Evolutionary conservation across 2,329 filamentous ascomycete species (phyloP).

Genomic region (Pyricularia pennisetigena): DNA sequence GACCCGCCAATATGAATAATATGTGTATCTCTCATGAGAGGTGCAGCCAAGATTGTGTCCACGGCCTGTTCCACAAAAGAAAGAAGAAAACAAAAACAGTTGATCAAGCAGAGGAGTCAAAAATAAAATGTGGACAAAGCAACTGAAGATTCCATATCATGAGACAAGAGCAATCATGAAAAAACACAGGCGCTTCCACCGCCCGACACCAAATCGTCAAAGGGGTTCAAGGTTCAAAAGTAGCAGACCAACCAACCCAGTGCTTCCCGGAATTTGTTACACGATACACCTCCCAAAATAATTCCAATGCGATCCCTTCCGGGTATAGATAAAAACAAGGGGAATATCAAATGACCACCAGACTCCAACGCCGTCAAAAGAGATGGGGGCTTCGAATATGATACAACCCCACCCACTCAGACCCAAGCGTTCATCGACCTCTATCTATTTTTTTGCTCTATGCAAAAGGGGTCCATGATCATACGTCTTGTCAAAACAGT

Average conservation of each 20-base stretch:
- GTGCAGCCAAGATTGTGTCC: not conserved
- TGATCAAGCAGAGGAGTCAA: not conserved
- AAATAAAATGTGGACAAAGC: not conserved
- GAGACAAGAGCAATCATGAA: not conserved
- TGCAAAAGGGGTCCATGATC: not conserved
- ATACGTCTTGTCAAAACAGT: not conserved
- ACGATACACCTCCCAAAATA: not conserved
- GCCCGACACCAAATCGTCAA: not conserved
- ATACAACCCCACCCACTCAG: not conserved
- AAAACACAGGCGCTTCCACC: not conserved
- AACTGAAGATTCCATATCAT: constrained; percentile 1
- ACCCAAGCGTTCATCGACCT: not conserved
- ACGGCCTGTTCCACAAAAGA: not conserved
- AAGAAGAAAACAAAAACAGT: not conserved
- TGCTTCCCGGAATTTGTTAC: not conserved
- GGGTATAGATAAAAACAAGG: constrained; percentile 1
- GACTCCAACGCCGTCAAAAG: not conserved
- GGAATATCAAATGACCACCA: constrained; percentile 2
- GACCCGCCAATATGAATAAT: constrained; percentile 1
- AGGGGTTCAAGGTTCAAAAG: not conserved
- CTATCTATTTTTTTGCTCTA: constrained; percentile 1
- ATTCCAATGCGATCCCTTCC: not conserved
- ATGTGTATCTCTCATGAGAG: not conserved
- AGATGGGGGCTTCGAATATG: not conserved
- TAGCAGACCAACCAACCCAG: not conserved